A percentile compares a stretch with the other conserved stretches of the same genome.
These are phyloP conservation scores for Brassica nigra DNA, from an alignment of 345 rosid genomes.

Conservation along the genomic window DNA sequence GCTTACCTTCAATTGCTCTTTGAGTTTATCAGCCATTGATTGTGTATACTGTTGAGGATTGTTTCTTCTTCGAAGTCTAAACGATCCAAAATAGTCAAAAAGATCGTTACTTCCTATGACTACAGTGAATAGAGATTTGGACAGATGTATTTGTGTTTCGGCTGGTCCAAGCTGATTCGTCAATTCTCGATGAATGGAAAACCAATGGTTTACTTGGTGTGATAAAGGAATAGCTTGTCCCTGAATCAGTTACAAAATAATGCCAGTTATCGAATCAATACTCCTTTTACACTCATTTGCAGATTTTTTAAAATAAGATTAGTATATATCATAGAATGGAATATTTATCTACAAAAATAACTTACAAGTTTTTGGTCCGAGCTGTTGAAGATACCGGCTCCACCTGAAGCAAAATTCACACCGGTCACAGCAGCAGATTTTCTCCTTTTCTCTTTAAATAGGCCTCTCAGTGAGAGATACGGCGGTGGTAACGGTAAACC, in stretches of 20 bases:
- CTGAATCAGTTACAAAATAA: conserved; percentile 28
- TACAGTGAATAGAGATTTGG: conserved; percentile 56
- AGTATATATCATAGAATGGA: neutral
- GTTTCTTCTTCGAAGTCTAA: conserved; percentile 39
- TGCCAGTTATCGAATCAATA: neutral
- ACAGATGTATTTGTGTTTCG: conserved; percentile 40
- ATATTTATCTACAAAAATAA: neutral
- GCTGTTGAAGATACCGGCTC: conserved; percentile 66
- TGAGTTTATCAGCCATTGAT: conserved; percentile 50
- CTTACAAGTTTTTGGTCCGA: conserved; percentile 53
- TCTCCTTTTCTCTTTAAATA: conserved; percentile 7
- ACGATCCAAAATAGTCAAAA: conserved; percentile 50
- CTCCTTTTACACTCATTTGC: neutral
- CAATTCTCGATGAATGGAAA: conserved; percentile 20
- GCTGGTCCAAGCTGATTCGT: conserved; percentile 39
- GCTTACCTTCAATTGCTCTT: conserved; percentile 65
- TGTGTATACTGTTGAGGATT: conserved; percentile 50
- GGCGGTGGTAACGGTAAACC: conserved; percentile 64
- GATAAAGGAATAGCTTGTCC: conserved; percentile 53
- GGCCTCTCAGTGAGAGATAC: conserved; percentile 46
- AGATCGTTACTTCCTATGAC: conserved; percentile 76
- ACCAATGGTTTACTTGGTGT: conserved; percentile 55
- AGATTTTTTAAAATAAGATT: neutral
- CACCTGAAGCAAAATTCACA: conserved; percentile 69
- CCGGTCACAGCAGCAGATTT: conserved; percentile 41